These are phyloP conservation scores for Colletotrichum lindemuthianum DNA, from an alignment of 2,329 filamentous ascomycete genomes.

Conservation along the genomic window DNA sequence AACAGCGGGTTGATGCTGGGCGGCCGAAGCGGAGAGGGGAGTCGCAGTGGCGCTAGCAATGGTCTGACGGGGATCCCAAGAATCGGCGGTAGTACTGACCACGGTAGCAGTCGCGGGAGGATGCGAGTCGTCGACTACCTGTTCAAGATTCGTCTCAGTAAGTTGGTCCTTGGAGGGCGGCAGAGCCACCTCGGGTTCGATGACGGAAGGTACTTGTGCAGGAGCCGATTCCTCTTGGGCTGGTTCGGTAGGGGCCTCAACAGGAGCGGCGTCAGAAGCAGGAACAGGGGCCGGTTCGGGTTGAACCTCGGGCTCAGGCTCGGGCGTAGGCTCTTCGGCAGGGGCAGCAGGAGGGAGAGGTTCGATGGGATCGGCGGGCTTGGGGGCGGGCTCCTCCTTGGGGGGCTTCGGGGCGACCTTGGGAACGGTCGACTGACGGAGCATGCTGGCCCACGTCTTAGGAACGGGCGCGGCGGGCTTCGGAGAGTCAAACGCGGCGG, in stretches of 20 bases:
- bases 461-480: constrained; percentile 51
- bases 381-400: constrained; percentile 58
- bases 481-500: constrained; percentile 49
- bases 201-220: constrained; percentile 45
- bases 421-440: constrained; percentile 67
- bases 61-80: constrained; percentile 76
- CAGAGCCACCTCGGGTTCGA: constrained; percentile 65
- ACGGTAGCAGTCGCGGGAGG: constrained; percentile 83
- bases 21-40: constrained; percentile 66
- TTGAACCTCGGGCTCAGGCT: constrained; percentile 49
- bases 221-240: constrained; percentile 40
- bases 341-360: constrained; percentile 42
- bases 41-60: constrained; percentile 71
- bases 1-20: constrained; percentile 70
- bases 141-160: constrained; percentile 92
- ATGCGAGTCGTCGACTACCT: constrained; percentile 83
- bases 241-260: constrained; percentile 43
- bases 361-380: constrained; percentile 58
- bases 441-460: constrained; percentile 82
- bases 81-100: constrained; percentile 89
- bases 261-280: constrained; percentile 15
- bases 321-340: constrained; percentile 38
- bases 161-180: constrained; percentile 82
- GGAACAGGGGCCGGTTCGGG: constrained; percentile 42
- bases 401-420: constrained; percentile 66